phyloP scores from a whole-genome alignment of 495 filamentous ascomycete species.

The Wilcoxina mikolae region DNA sequence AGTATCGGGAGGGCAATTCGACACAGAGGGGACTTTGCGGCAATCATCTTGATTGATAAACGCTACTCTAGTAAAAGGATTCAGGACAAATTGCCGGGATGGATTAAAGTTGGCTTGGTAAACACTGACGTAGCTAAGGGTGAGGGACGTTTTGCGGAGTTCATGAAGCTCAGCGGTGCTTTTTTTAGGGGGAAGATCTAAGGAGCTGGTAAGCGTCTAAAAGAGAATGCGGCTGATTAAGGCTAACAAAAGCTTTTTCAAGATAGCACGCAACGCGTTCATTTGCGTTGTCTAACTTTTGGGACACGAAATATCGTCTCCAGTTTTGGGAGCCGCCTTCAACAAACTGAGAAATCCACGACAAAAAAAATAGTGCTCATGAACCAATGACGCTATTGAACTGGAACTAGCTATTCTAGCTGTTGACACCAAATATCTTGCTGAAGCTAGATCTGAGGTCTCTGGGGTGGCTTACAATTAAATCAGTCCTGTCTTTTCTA shows the following conservation, averaged over 20 bases:
- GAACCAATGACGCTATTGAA: not conserved
- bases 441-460: not conserved
- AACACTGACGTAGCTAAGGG: constrained; percentile 28
- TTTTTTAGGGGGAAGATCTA: constrained; percentile 42
- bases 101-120: constrained; percentile 58
- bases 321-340: not conserved
- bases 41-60: constrained; percentile 70
- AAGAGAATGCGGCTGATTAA: not conserved
- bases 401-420: not conserved
- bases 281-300: not conserved
- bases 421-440: not conserved
- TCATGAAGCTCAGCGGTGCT: constrained; percentile 40
- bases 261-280: not conserved
- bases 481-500: no score
- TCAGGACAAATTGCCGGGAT: constrained; percentile 64
- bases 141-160: constrained; percentile 36
- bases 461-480: not conserved
- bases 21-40: constrained; percentile 76
- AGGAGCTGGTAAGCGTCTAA: not conserved
- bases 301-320: not conserved
- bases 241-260: not conserved
- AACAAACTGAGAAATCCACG: not conserved
- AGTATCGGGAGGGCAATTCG: constrained; percentile 85
- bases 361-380: no score
- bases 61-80: constrained; percentile 58